Conservation (phyloP, 306 rosid species). For the Rosa rugosa region DNA sequence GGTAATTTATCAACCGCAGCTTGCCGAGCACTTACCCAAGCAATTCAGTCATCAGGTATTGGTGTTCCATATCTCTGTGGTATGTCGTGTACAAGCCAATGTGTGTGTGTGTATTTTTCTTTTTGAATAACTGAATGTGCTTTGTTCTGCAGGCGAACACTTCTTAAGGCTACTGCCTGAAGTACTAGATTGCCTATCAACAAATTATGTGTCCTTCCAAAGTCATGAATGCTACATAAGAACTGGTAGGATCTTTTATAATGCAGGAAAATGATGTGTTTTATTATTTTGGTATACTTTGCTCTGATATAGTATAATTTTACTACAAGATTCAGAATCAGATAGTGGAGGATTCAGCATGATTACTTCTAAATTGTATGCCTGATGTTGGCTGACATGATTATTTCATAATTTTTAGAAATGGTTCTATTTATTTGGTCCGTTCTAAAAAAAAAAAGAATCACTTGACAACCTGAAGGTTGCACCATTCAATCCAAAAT, state of each 20-base stretch:
- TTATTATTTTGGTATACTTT: not conserved
- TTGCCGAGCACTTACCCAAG: constrained; percentile 89
- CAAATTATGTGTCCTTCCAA: constrained; percentile 78
- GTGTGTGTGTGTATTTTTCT: not conserved
- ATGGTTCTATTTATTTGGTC: not conserved
- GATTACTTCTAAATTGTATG: not conserved
- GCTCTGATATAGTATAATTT: not conserved
- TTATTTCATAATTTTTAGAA: not conserved
- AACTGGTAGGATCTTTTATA: constrained; percentile 58
- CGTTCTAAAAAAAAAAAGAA: not conserved
- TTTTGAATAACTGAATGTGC: constrained; percentile 4
- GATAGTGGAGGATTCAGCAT: not conserved
- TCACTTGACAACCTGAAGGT: not conserved
- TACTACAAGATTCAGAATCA: constrained; percentile 3
- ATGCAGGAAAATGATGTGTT: not conserved
- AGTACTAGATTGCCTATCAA: constrained; percentile 79
- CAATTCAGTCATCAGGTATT: constrained; percentile 90
- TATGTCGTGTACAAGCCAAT: not conserved
- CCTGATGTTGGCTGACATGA: not conserved
- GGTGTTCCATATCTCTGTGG: not conserved
- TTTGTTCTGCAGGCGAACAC: constrained; percentile 74
- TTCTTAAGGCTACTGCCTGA: constrained; percentile 66
- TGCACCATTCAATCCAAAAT: not conserved
- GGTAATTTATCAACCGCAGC: constrained; percentile 83
- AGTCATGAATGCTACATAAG: constrained; percentile 92